Conservation (phyloP, 2,329 filamentous ascomycete genomes). For the Neonectria neomacrospora region DNA sequence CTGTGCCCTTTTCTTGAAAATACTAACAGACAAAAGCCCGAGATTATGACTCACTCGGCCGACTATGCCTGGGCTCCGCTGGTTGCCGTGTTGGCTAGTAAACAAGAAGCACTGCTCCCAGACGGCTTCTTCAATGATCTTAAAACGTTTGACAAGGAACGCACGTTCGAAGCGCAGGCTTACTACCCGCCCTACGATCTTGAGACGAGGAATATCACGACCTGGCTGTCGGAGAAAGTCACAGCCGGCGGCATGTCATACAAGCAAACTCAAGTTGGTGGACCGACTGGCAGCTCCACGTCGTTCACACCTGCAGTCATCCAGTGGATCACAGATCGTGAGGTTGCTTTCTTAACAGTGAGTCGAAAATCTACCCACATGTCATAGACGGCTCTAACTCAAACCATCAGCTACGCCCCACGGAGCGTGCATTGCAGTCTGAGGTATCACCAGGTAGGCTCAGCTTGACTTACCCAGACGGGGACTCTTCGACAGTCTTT, state of each 20-base stretch:
- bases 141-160: slow-evolving; percentile 62
- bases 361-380: slow-evolving; percentile 8
- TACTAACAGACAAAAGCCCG: slow-evolving; percentile 47
- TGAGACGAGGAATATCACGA: slow-evolving; percentile 66
- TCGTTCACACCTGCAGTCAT: slow-evolving; percentile 70
- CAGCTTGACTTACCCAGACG: slow-evolving; percentile 59
- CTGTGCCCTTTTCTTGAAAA: neutral
- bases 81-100: slow-evolving; percentile 63
- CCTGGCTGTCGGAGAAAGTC: slow-evolving; percentile 66
- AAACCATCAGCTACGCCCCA: neutral
- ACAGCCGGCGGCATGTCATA: slow-evolving; percentile 71
- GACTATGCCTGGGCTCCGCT: slow-evolving; percentile 70
- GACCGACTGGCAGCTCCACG: slow-evolving; percentile 60
- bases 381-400: neutral
- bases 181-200: slow-evolving; percentile 69
- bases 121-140: slow-evolving; percentile 54
- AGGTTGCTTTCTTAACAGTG: slow-evolving; percentile 46
- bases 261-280: slow-evolving; percentile 65
- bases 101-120: slow-evolving; percentile 60
- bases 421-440: neutral
- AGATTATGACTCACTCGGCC: slow-evolving; percentile 66
- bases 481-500: slow-evolving; percentile 61
- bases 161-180: slow-evolving; percentile 61
- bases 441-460: neutral
- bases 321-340: slow-evolving; percentile 63